Conservation (phyloP, 805 yeast genomes). For the Metschnikowia borealis region DNA sequence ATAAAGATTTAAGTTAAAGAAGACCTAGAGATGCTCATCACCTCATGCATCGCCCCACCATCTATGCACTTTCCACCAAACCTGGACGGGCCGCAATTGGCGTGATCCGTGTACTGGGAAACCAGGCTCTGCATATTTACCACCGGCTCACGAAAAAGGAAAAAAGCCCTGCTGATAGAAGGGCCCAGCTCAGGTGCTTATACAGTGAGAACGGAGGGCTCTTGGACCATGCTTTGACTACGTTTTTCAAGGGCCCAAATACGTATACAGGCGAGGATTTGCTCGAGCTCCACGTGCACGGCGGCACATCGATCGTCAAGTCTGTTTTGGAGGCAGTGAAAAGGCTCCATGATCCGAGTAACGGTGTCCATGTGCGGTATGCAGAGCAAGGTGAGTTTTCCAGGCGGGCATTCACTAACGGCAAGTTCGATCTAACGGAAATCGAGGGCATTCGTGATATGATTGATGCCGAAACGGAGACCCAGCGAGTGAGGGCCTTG, state of each 20-base stretch:
- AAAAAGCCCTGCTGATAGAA: conserved; percentile 43
- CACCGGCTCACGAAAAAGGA: conserved; percentile 42
- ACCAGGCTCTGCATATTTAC: conserved; percentile 47
- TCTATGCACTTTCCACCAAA: conserved; percentile 87
- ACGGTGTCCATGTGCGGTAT: conserved; percentile 51
- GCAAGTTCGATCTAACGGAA: conserved; percentile 80
- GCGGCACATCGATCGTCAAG: conserved; percentile 80
- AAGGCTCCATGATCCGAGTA: conserved; percentile 43
- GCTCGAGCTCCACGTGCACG: conserved; percentile 88
- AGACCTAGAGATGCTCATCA: background rate
- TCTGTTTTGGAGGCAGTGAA: conserved; percentile 64
- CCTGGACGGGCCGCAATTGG: conserved; percentile 83
- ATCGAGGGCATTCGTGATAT: conserved; percentile 85
- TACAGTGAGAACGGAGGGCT: conserved; percentile 42
- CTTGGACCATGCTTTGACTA: conserved; percentile 72
- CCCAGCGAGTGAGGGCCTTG: conserved; percentile 74
- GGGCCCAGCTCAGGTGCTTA: conserved; percentile 56
- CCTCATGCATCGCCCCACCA: conserved; percentile 51
- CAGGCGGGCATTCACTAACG: conserved; percentile 77
- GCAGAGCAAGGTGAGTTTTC: conserved; percentile 96
- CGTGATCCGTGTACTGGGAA: conserved; percentile 78
- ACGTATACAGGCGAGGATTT: conserved; percentile 93
- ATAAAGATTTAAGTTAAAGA: background rate
- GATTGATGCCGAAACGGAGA: conserved; percentile 91
- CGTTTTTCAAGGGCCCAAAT: conserved; percentile 66